These are phyloP conservation scores for Ogataea nonfermentans DNA, from an alignment of 805 yeast genomes.

Conservation along the genomic window DNA sequence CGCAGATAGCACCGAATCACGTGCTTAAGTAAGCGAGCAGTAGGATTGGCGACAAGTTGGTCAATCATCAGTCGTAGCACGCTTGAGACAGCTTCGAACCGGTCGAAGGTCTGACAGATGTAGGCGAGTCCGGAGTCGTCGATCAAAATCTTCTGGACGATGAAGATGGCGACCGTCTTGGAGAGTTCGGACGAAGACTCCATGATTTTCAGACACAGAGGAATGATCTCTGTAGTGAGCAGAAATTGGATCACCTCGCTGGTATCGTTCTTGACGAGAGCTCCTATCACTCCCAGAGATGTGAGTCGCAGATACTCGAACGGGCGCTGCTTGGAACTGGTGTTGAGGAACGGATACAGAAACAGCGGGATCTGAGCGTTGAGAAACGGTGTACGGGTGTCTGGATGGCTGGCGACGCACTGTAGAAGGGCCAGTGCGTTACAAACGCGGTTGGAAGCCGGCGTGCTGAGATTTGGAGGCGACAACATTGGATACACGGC, in stretches of 20 bases:
- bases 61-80: slow-evolving; percentile 85
- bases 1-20: slow-evolving; percentile 93
- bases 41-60: slow-evolving; percentile 71
- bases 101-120: slow-evolving; percentile 91
- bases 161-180: slow-evolving; percentile 95
- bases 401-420: slow-evolving; percentile 94
- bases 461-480: slow-evolving; percentile 81
- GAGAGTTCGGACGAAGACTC: slow-evolving; percentile 91
- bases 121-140: slow-evolving; percentile 91
- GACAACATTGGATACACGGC: slow-evolving; percentile 85
- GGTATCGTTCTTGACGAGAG: slow-evolving; percentile 91
- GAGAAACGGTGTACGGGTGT: slow-evolving; percentile 79
- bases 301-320: slow-evolving; percentile 93
- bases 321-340: slow-evolving; percentile 86
- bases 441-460: slow-evolving; percentile 91
- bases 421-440: slow-evolving; percentile 92
- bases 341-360: slow-evolving; percentile 88
- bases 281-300: slow-evolving; percentile 94
- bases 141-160: slow-evolving; percentile 85
- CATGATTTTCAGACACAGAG: slow-evolving; percentile 91
- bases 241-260: slow-evolving; percentile 91
- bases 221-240: slow-evolving; percentile 94
- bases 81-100: slow-evolving; percentile 90
- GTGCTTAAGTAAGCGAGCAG: slow-evolving; percentile 85
- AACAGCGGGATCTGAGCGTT: slow-evolving; percentile 91